Evolutionary conservation across 2,329 filamentous ascomycete species (phyloP), one percentile per base, ranked within the genome.

Genomic region (Penicillium verrucosum): DNA sequence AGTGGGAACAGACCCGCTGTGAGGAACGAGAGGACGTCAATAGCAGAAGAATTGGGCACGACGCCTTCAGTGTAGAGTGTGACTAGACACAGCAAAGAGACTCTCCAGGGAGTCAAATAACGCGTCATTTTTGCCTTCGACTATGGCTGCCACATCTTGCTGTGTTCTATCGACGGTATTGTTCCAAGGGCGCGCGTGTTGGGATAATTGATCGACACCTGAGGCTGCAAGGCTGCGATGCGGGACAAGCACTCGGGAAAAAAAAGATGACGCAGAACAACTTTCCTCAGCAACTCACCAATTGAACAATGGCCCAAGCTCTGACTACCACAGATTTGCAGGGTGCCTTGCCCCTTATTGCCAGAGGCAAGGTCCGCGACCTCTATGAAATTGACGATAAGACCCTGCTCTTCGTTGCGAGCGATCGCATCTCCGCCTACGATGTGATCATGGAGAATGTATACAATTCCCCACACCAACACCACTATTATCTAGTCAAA

Each of bases 341-440:
- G 60, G 73, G 71, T 29, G 66, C 70, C n/a, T 65, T 81, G 60
- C 78, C 77, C 30, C 71, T 81, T 51, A 71, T 88, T 45, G 82
- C 84, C 8, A 80, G 81, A 38, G 85, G 85, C 61, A 95, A 95
- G 78, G 91, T 95, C 27, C 85, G 90, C 68, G 89, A 95, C 69
- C 82, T 95, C 37, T 96, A 90, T 74, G 81, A 84, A 59, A 78
- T 95, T 52, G 85, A 90, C 70, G 78, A 85, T 40, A 77, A 83
- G 55, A 88, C 85, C 2, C 83, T 96, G 5, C 86, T 96, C 55
- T 93, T 96, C 71, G 86, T 92, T 54, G 88, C 90, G 25, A 89
- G 90, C 14, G 92, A 97, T 78, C 88, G 94, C 64, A 94, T 97
- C 73, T 96, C 91, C 25, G 94, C 94, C 54, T 97, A 93, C 80